Conservation (phyloP, 2,329 filamentous ascomycete species). For the Pestalotiopsis sp. region DNA sequence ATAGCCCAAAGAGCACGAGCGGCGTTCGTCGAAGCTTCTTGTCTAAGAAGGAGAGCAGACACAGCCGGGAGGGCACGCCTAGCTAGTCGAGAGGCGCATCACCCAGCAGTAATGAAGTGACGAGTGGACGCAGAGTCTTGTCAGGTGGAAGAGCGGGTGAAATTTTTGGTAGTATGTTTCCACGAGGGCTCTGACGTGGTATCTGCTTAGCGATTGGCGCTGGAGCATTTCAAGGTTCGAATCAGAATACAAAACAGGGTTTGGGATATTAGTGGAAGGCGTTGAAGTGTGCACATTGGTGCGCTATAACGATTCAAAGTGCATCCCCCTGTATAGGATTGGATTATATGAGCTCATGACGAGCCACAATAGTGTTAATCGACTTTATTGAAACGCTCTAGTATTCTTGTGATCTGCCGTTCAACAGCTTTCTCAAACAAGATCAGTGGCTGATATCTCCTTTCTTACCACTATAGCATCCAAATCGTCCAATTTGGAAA, state of each 20-base stretch:
- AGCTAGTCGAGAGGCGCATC: slow-evolving; percentile 18
- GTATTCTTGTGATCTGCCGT: neutral
- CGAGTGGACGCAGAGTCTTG: neutral
- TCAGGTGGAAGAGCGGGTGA: neutral
- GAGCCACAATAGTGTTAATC: no score
- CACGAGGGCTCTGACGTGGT: neutral
- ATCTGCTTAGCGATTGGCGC: neutral
- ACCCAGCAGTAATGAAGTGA: neutral
- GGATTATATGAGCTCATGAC: neutral
- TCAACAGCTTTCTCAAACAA: neutral
- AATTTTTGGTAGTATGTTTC: slow-evolving; percentile 1
- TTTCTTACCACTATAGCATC: slow-evolving; percentile 1
- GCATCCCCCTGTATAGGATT: neutral
- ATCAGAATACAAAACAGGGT: neutral
- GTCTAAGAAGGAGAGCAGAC: slow-evolving; percentile 49
- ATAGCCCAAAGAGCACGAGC: slow-evolving; percentile 49
- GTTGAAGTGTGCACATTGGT: neutral
- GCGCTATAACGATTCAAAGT: neutral
- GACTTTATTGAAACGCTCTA: no score
- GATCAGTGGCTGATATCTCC: slow-evolving; percentile 4
- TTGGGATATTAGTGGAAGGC: neutral
- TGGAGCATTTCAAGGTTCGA: neutral
- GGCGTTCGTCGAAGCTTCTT: slow-evolving; percentile 57
- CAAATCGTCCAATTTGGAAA: neutral
- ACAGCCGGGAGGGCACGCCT: slow-evolving; percentile 49